A percentile compares a stretch with the other conserved stretches of the same genome.
Conservation (phyloP, 768 basidiomycete species). For the Pleurotus djamor region DNA sequence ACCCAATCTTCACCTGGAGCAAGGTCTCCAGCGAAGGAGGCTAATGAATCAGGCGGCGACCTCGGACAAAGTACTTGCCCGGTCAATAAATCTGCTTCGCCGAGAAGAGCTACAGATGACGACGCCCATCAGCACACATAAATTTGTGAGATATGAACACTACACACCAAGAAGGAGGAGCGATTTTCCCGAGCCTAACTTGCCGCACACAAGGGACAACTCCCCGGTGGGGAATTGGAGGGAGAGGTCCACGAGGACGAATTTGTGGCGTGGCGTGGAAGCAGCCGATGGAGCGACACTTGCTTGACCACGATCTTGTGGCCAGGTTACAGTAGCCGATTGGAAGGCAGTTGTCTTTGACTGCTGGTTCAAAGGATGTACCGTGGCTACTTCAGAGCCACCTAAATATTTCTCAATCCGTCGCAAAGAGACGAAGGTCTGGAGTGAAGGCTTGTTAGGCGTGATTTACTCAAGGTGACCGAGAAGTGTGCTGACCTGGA, state of each 20-base stretch:
- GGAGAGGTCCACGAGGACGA: conserved; percentile 76
- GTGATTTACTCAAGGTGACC: not conserved
- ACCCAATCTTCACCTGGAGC: conserved; percentile 67
- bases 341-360: conserved; percentile 69
- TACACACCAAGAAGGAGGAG: conserved; percentile 65
- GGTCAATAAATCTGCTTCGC: conserved; percentile 82
- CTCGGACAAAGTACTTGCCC: conserved; percentile 84
- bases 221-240: conserved; percentile 78
- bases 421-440: conserved; percentile 81
- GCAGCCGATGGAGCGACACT: conserved; percentile 50
- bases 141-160: not conserved
- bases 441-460: not conserved
- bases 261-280: conserved; percentile 76
- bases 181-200: conserved; percentile 88
- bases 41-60: conserved; percentile 79
- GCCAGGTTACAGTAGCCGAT: conserved; percentile 90
- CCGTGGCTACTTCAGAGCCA: conserved; percentile 65
- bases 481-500: conserved; percentile 51
- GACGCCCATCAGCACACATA: conserved; percentile 9
- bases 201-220: conserved; percentile 84
- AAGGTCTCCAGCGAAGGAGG: conserved; percentile 44
- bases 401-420: conserved; percentile 91
- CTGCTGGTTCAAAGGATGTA: conserved; percentile 55
- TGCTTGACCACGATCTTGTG: conserved; percentile 59
- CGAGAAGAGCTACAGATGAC: conserved; percentile 59